Evolutionary conservation across 768 basidiomycete genomes (phyloP).

Genomic region (Russula earlei): DNA sequence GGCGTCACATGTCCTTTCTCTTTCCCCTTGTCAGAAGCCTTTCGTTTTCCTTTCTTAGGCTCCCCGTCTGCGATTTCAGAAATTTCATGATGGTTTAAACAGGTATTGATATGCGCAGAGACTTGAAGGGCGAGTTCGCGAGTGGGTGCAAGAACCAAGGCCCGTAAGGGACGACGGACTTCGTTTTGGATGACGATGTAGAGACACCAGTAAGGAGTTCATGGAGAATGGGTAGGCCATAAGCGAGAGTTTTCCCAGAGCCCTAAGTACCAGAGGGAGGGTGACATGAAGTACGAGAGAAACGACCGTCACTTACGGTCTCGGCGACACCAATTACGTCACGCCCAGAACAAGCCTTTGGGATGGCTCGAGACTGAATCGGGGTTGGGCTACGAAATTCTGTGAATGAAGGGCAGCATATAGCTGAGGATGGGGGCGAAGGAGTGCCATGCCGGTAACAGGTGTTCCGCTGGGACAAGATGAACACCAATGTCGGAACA

Average conservation of each 20-base stretch:
- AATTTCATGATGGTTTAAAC: constrained; percentile 32
- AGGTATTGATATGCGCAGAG: constrained; percentile 67
- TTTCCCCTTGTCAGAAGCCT: constrained; percentile 24
- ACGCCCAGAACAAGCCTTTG: constrained; percentile 45
- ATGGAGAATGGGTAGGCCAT: constrained; percentile 87
- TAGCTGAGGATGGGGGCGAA: constrained; percentile 53
- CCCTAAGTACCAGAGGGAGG: constrained; percentile 41
- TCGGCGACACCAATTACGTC: constrained; percentile 93
- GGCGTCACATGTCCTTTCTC: constrained; percentile 23
- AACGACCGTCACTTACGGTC: constrained; percentile 46
- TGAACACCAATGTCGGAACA: neutral
- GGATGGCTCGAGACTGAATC: constrained; percentile 72
- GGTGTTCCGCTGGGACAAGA: constrained; percentile 34
- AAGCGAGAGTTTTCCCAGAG: constrained; percentile 95
- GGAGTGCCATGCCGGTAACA: constrained; percentile 67
- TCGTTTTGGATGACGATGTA: constrained; percentile 24
- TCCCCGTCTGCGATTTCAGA: constrained; percentile 25
- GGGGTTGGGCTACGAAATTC: constrained; percentile 69
- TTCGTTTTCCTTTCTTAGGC: constrained; percentile 20
- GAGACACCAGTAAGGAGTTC: constrained; percentile 28
- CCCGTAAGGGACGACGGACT: constrained; percentile 50
- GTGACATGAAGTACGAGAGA: neutral
- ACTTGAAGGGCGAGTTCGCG: constrained; percentile 97
- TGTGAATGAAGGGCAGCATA: constrained; percentile 50
- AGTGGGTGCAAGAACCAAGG: constrained; percentile 85